Evolutionary conservation across 2,329 filamentous ascomycete species (phyloP), one percentile per base, ranked within the genome.

Genomic region (Sordariomycetes sp.): DNA sequence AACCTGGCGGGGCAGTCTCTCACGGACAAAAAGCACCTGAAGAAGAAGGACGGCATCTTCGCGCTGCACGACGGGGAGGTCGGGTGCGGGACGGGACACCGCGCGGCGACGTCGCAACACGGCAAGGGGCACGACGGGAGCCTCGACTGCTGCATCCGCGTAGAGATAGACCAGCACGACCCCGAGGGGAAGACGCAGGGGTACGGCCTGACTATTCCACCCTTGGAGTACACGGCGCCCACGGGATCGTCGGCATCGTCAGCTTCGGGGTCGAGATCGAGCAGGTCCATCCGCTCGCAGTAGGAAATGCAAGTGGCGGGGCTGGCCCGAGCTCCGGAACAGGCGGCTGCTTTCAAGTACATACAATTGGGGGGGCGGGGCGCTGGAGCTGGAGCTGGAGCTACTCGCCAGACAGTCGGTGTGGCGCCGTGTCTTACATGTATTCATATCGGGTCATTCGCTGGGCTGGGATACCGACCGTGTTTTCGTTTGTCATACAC

Each of bases 191-290:
- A 81, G 63, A 97, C 94, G 0, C 79, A 86, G 61, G 82, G 85
- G 16, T 99, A 99, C 68, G 88, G 92, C 11, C 75, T 99, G 54
- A 86, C 90, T 1, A 85, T 99, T n/a, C 94, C 94, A 14, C 75
- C 81, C 28, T 76, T 97, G 50, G 61, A 75, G 68, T 74, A 71
- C 63, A 28, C 22, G 20, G 32, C 28, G 16, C 55, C 43, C 22
- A 20, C 25, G 43, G 16, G 11, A 18, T 40, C 46, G 22, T 53
- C 37, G 37, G 32, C 37, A 43, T 51, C 46, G 46, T 16, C 4
- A 3, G 4, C 4, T 4, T 32, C 51, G 12, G 16, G 5, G 24
- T 53, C 51, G 2, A 22, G 51, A 3, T 53, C 28, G 24, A n/a
- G 46, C 46, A n/a, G 24, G 51, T 53, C 51, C 24, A 53, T 14